Evolutionary conservation across 768 basidiomycete genomes (phyloP), one percentile per base, ranked within the genome.

Genomic region (Russula dissimulans): DNA sequence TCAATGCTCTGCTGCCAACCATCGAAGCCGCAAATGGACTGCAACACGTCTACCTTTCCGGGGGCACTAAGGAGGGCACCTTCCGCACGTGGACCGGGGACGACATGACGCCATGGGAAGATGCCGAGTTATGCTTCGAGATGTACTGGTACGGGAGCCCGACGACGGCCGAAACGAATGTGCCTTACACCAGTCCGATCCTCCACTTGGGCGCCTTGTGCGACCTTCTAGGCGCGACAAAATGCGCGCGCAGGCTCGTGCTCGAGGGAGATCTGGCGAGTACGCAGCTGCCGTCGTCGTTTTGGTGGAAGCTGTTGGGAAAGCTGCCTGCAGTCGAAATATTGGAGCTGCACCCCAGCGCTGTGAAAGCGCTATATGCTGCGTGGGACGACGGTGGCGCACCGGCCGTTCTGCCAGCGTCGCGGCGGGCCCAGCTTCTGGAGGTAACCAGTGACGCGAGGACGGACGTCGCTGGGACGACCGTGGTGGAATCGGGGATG

Each of bases 31-130:
- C 56, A 2, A 36, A 53, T 47, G 60, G 60, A 26, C 50, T 61
- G n/a, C 56, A 57, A 15, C 49, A 56, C 8, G 50, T 47, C 17
- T 48, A 29, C n/a, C 49, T 61, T 22, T 46, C 55, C 17, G 56
- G 60, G 8, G 44, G 50, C 31, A 39, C 51, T n/a, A 52, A 42
- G 55, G 50, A 53, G 12, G 60, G 60, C 47, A 47, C 50, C 17
- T 61, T 61, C 50, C 45, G 60, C 29, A 15, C 17, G 15, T 61
- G 60, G 60, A 53, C 55, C 9, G 60, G 60, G 10, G 60, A 43
- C 31, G 6, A 15, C 15, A 22, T 36, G 36, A 22, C 55, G n/a
- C 11, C 3, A 4, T 31, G 12, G 31, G 43, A 56, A 22, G 60
- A 61, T 17, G 50, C 60, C 18, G 32, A 42, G 43, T 57, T 61